Evolutionary conservation across 75 land plant species (phyloP).

Genomic region (Cryptomeria japonica): DNA sequence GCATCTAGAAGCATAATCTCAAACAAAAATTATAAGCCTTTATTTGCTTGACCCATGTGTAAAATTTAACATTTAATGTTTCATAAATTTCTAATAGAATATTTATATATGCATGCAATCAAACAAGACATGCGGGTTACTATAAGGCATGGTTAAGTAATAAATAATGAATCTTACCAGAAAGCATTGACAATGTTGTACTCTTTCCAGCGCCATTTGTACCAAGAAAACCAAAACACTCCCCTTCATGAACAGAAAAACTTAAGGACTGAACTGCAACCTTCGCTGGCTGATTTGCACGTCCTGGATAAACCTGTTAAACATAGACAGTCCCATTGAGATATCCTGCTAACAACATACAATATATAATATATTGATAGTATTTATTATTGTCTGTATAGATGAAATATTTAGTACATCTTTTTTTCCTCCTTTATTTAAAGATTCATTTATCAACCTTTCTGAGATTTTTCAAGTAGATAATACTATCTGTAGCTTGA

Average conservation of each 20-base stretch:
- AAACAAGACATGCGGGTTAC: background rate
- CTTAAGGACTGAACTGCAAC: constrained; percentile 82
- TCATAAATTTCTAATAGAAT: background rate
- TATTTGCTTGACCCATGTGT: background rate
- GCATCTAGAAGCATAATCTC: background rate
- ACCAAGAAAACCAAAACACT: constrained; percentile 95
- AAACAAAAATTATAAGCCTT: background rate
- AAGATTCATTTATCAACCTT: constrained; percentile 42
- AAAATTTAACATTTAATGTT: background rate
- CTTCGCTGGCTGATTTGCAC: constrained; percentile 45
- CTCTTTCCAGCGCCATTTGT: constrained; percentile 98
- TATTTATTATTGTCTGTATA: background rate
- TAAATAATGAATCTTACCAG: constrained; percentile 40
- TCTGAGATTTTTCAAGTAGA: constrained; percentile 54
- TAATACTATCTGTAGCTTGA: constrained; percentile 42
- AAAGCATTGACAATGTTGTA: constrained; percentile 83
- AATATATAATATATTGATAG: background rate
- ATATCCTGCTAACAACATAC: background rate
- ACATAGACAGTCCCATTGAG: background rate
- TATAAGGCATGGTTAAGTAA: background rate
- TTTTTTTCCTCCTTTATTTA: background rate
- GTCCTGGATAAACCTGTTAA: constrained; percentile 67
- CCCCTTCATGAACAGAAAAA: constrained; percentile 80
- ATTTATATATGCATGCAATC: background rate
- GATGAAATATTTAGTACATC: background rate